Evolutionary conservation across 768 basidiomycete genomes (phyloP), one percentile per base, ranked within the genome.

Genomic region (Mycena olivaceomarginata): DNA sequence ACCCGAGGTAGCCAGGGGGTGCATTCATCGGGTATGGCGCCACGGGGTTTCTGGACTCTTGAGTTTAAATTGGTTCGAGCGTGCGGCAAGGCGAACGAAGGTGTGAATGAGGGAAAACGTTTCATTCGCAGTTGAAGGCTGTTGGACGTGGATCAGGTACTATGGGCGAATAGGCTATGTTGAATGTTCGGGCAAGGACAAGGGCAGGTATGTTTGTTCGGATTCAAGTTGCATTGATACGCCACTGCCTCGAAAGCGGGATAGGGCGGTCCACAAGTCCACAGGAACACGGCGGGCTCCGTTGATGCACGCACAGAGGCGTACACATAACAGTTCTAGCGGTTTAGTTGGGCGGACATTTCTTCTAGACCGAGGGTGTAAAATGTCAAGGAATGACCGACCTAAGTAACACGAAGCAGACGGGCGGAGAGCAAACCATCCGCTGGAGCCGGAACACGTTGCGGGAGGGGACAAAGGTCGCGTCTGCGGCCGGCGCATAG

Each of bases 401-500:
- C 20, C 63, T 40, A 41, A 8, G 43, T 7, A 46, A 48, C 45
- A 48, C 37, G 37, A 25, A 70, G 62, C 51, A 46, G 72, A 73
- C 8, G 2, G 51, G 73, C 46, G 59, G 67, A 53, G 76, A 62
- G 69, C 62, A 59, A 67, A 57, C 22, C 39, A 56, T 72, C 76
- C 76, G 76, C 43, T 74, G 68, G 31, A n/a, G 76, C 11, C 76
- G 76, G 72, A 43, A 65, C 72, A 74, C 63, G 72, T 41, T 68
- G 76, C 72, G 51, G 71, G 70, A 68, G 53, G 59, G 65, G 48
- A 16, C 56, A 57, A 64, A 48, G n/a, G 25, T 69, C 40, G 31
- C 31, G 70, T 31, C 41, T 59, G 67, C 46, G 63, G 25, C 39
- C 69, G 31, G 70, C 67, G 53, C 45, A 56, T n/a, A 69, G 59